phyloP scores from a whole-genome alignment of 768 basidiomycete genomes.

The Suillus brevipes region DNA sequence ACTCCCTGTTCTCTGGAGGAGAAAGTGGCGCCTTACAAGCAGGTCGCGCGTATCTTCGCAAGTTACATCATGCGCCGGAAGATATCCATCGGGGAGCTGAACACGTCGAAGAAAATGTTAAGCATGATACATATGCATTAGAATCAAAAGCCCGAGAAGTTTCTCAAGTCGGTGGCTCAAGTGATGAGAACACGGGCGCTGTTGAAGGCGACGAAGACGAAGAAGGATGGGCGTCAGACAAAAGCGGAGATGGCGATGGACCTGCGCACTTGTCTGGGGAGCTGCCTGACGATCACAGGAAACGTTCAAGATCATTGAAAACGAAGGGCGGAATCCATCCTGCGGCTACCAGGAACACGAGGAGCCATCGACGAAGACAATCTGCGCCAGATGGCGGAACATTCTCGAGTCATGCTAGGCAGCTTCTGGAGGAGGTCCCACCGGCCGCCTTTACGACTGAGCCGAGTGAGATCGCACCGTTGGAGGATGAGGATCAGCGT shows the following conservation, averaged over 20 bases:
- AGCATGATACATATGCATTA: constrained; percentile 19
- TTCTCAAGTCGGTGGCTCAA: constrained; percentile 2
- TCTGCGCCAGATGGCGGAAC: constrained; percentile 18
- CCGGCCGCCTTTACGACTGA: neutral
- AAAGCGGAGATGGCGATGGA: constrained; percentile 31
- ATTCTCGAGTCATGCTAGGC: constrained; percentile 7
- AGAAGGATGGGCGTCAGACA: constrained; percentile 67
- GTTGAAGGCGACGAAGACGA: constrained; percentile 43
- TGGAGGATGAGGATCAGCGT: constrained; percentile 19
- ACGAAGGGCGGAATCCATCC: constrained; percentile 14
- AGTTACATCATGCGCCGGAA: constrained; percentile 17
- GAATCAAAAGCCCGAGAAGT: constrained; percentile 18
- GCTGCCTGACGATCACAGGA: constrained; percentile 18
- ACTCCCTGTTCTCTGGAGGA: constrained; percentile 4
- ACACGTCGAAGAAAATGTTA: constrained; percentile 19
- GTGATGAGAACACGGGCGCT: constrained; percentile 11
- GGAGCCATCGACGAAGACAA: constrained; percentile 15
- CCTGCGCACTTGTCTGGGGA: constrained; percentile 11
- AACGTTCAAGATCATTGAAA: constrained; percentile 28
- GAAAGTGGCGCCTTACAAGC: constrained; percentile 6
- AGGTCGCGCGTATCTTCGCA: constrained; percentile 15
- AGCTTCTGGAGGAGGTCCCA: constrained; percentile 1
- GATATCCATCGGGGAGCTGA: constrained; percentile 27
- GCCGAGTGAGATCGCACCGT: neutral
- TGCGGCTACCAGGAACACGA: constrained; percentile 4